A percentile compares a stretch with the other conserved stretches of the same genome.
phyloP scores from a whole-genome alignment of 192 early-diverging fungal genomes.

The Ramicandelaber brevisporus region DNA sequence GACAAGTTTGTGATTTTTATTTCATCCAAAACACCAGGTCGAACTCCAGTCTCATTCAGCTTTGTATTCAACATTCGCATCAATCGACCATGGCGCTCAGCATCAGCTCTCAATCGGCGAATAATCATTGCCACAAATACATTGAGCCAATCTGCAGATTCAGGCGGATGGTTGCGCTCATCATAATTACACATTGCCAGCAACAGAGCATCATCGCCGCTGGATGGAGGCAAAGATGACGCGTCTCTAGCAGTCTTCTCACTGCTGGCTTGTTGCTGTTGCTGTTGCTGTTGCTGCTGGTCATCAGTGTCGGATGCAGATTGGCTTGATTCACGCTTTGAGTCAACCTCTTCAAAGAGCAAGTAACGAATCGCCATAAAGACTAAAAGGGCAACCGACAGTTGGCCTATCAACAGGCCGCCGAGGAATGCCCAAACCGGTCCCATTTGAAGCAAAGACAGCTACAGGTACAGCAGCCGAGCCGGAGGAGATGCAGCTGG shows the following conservation, averaged over 20 bases:
- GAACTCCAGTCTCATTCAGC: slow-evolving; percentile 12
- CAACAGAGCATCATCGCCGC: neutral
- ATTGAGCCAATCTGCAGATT: slow-evolving; percentile 27
- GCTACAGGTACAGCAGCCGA: too few relatives aligned
- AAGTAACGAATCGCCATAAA: slow-evolving; percentile 18
- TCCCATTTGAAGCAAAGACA: too few relatives aligned
- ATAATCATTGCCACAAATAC: slow-evolving; percentile 22
- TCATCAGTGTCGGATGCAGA: neutral
- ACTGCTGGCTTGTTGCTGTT: neutral
- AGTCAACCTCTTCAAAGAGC: slow-evolving; percentile 16
- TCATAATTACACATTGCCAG: neutral
- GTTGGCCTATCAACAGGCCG: too few relatives aligned
- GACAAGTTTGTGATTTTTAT: slow-evolving; percentile 21
- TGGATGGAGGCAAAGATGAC: neutral
- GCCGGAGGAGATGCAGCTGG: too few relatives aligned
- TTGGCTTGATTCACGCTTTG: neutral
- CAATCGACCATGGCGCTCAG: slow-evolving; percentile 13
- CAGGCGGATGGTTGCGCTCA: slow-evolving; percentile 4
- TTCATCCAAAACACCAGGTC: slow-evolving; percentile 13
- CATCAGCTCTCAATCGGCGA: slow-evolving; percentile 17
- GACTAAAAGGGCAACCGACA: slow-evolving; percentile 16
- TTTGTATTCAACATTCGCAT: slow-evolving; percentile 18
- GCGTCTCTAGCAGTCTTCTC: too few relatives aligned
- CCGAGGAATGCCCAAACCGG: too few relatives aligned
- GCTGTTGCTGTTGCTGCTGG: neutral